Evolutionary conservation across 1,284 basidiomycete species (phyloP), one percentile per base, ranked within the genome.

Genomic region (Heterobasidion irregulare): DNA sequence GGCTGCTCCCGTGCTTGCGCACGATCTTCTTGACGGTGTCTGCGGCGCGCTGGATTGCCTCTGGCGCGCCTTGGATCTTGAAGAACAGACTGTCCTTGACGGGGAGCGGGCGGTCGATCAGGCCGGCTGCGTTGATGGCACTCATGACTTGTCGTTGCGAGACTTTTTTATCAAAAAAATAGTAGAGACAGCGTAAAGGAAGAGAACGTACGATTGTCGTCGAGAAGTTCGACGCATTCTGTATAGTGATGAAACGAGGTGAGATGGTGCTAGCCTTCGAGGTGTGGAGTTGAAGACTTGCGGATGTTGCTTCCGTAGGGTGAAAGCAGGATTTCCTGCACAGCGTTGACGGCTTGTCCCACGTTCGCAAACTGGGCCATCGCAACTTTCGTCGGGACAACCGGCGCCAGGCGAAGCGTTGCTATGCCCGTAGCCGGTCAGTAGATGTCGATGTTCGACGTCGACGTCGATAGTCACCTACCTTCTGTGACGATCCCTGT

Each of bases 211-310:
- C 82, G 84, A 52, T 80, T 71, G 57, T 86, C 81, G 64, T 94
- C 92, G 1, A 93, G 70, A 18, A 93, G 77, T 65, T 94, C 91
- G 48, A 93, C 80, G 62, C 92, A 94, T 76, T 89, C 88, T 85
- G 57, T 5, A 6, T 48, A 8, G 8, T 4, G 16, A 47, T n/a
- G 10, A 34, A 16, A 50, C 12, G 16, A n/a, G 18, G 32, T 48
- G 44, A 48, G 18, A 32, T 26, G 38, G 33, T 16, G 35, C 5
- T 10, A 16, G 41, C 45, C 47, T 43, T 3, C 26, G 12, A 26
- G 26, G 26, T 10, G 33, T 6, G 9, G 46, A 47, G 52, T 70
- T 53, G 19, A 10, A 32, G 67, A 72, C 74, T 47, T 58, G 78
- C 82, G 83, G 50, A 86, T 77, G 57, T 83, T 76, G 16, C 75